Evolutionary conservation across 176 grass and related monocot genomes (phyloP).

Genomic region (Oryza coarctata): DNA sequence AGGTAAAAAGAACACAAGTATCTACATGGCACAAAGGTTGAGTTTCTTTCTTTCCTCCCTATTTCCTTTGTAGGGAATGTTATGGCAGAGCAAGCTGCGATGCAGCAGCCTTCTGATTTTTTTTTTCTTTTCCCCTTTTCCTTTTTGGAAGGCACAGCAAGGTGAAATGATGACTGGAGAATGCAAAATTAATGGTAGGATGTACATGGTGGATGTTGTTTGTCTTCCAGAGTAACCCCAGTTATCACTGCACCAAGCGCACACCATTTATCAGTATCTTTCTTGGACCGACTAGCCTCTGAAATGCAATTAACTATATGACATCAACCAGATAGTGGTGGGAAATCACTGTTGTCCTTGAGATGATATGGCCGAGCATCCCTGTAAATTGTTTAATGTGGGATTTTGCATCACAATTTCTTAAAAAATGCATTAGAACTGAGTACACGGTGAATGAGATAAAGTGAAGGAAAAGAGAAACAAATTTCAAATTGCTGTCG

Average conservation of each 20-base stretch:
- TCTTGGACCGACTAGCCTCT: background rate
- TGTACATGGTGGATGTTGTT: constrained; percentile 28
- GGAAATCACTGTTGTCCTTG: constrained; percentile 84
- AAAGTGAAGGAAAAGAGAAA: background rate
- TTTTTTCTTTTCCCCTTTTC: background rate
- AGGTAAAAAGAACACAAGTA: background rate
- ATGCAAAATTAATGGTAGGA: background rate
- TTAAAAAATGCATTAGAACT: constrained; percentile 10
- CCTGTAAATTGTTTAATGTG: constrained; percentile 41
- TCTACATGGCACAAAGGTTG: constrained; percentile 18
- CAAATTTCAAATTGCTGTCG: background rate
- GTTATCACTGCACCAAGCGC: background rate
- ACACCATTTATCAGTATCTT: constrained; percentile 23
- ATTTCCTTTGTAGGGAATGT: background rate
- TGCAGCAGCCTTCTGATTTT: background rate
- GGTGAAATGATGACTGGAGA: background rate
- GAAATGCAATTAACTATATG: constrained; percentile 3
- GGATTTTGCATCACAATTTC: constrained; percentile 11
- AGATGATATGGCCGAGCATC: constrained; percentile 59
- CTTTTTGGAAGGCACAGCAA: background rate
- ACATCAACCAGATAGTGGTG: constrained; percentile 66
- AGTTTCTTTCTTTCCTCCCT: background rate
- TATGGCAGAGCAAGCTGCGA: background rate
- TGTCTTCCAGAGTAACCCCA: background rate
- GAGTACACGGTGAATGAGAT: constrained; percentile 9